phyloP scores from a whole-genome alignment of 805 yeast species.

The Saccharomycopsis synnaedendra region DNA sequence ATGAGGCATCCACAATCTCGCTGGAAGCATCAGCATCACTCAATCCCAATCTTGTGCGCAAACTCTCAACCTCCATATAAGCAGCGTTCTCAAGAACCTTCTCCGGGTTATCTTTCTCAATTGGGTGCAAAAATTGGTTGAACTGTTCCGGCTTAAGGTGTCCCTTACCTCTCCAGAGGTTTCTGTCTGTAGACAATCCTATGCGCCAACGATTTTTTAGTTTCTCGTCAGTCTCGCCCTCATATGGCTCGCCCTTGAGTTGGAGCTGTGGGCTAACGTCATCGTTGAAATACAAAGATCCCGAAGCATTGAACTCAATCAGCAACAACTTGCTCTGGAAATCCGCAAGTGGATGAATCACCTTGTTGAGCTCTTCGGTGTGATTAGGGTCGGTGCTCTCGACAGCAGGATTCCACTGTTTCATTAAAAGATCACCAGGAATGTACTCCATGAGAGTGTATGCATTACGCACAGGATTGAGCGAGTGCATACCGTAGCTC shows the following conservation, averaged over 20 bases:
- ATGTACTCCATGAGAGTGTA: constrained; percentile 72
- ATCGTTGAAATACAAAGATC: constrained; percentile 70
- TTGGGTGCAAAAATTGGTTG: constrained; percentile 62
- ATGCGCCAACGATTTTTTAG: constrained; percentile 69
- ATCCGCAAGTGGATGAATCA: constrained; percentile 64
- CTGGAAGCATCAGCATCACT: constrained; percentile 39
- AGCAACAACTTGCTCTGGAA: constrained; percentile 45
- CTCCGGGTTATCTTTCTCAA: constrained; percentile 46
- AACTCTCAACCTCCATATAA: constrained; percentile 50
- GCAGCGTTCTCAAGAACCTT: constrained; percentile 58
- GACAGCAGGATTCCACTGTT: constrained; percentile 77
- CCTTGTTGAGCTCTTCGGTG: constrained; percentile 40
- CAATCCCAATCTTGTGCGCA: constrained; percentile 40
- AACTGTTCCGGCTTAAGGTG: constrained; percentile 39
- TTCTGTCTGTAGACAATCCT: constrained; percentile 81
- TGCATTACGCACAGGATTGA: constrained; percentile 61
- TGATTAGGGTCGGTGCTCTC: constrained; percentile 38
- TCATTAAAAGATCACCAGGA: constrained; percentile 78
- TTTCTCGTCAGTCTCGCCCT: constrained; percentile 45
- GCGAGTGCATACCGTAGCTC: constrained; percentile 46
- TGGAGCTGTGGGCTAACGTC: constrained; percentile 44
- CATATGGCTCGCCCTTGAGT: constrained; percentile 30
- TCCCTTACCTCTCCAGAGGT: constrained; percentile 59
- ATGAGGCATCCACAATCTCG: constrained; percentile 28
- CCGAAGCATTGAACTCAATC: constrained; percentile 58